Conservation (phyloP, 192 early-diverging fungal species). For the Coemansia sp. region DNA sequence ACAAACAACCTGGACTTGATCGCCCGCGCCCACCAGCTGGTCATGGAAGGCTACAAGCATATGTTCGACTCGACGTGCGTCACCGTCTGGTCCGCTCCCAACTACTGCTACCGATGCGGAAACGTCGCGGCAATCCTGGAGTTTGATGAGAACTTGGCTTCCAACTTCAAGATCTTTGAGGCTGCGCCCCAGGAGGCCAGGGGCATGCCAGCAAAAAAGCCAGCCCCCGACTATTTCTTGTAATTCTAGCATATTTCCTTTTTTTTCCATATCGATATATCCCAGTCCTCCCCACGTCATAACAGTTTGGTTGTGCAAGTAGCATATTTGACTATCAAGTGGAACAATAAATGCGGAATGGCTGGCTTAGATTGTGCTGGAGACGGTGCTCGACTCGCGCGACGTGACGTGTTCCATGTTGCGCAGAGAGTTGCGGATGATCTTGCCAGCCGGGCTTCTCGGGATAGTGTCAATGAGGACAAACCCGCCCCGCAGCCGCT, state of each 20-base stretch:
- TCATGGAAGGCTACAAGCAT: constrained; percentile 96
- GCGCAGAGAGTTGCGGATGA: constrained; percentile 75
- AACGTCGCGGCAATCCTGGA: constrained; percentile 98
- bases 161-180: constrained; percentile 92
- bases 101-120: constrained; percentile 99
- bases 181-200: constrained; percentile 89
- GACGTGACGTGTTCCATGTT: constrained; percentile 34
- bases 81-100: constrained; percentile 99
- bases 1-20: constrained; percentile 87
- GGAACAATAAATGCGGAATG: neutral
- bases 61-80: constrained; percentile 97
- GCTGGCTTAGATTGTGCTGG: neutral
- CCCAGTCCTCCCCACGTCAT: too few relatives aligned
- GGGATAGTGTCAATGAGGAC: constrained; percentile 72
- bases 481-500: constrained; percentile 79
- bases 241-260: constrained; percentile 47
- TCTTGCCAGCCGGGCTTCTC: constrained; percentile 81
- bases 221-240: constrained; percentile 93
- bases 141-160: constrained; percentile 86
- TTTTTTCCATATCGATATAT: neutral
- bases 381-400: constrained; percentile 16
- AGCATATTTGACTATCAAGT: neutral
- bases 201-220: constrained; percentile 79
- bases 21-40: constrained; percentile 95
- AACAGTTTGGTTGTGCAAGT: too few relatives aligned